These are phyloP conservation scores for Apiospora sp. DNA, from an alignment of 2,329 filamentous ascomycete genomes.

Conservation along the genomic window DNA sequence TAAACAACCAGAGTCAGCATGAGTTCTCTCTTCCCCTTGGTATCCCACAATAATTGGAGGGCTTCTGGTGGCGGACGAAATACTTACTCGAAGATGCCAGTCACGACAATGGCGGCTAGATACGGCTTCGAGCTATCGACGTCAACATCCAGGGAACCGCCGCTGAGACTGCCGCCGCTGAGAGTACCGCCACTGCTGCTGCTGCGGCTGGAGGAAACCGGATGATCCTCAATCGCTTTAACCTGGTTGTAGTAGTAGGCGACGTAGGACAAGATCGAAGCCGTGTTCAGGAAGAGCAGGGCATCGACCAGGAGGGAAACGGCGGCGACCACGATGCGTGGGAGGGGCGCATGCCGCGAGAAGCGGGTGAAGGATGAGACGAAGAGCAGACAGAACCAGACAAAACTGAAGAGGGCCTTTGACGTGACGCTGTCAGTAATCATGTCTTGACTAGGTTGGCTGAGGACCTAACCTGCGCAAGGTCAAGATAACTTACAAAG, in stretches of 20 bases:
- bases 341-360: not conserved
- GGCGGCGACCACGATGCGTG: not conserved
- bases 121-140: not conserved
- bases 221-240: not conserved
- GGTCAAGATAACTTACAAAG: not conserved
- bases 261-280: not conserved
- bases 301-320: not conserved
- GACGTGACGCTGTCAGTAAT: not conserved
- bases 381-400: slow-evolving; percentile 1
- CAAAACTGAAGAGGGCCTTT: slow-evolving; percentile 6
- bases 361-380: not conserved
- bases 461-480: not conserved
- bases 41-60: no score
- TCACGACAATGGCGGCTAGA: not conserved
- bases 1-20: not conserved
- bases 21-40: not conserved
- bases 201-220: not conserved
- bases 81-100: slow-evolving; percentile 1
- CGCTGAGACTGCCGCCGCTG: not conserved
- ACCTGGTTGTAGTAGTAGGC: not conserved
- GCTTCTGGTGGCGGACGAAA: not conserved
- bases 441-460: no score
- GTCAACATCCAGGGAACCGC: not conserved
- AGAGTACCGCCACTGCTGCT: not conserved
- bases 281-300: not conserved